A percentile compares a stretch with the other conserved stretches of the same genome.
Conservation (phyloP, 2,329 filamentous ascomycete genomes). For the Talaromyces sp. region DNA sequence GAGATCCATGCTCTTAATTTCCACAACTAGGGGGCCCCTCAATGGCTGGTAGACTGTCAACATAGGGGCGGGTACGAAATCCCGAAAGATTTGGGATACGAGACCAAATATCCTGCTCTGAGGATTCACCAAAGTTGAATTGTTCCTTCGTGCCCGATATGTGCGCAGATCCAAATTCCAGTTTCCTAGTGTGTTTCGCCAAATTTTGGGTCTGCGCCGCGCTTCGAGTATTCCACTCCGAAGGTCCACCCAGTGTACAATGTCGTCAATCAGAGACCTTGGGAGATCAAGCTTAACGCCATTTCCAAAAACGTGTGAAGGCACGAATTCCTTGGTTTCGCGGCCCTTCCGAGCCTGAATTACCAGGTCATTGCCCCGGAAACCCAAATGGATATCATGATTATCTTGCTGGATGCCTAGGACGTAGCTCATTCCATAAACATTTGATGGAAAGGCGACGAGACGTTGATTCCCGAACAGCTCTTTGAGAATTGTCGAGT, state of each 20-base stretch:
- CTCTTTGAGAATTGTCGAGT: constrained; percentile 43
- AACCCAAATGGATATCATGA: constrained; percentile 56
- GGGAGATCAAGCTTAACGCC: constrained; percentile 50
- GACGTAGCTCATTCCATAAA: constrained; percentile 54
- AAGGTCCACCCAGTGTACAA: constrained; percentile 61
- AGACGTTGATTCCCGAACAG: constrained; percentile 56
- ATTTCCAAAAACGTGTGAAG: constrained; percentile 26
- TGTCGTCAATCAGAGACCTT: constrained; percentile 47
- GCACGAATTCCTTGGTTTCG: constrained; percentile 38
- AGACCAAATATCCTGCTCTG: constrained; percentile 40
- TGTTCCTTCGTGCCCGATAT: constrained; percentile 7
- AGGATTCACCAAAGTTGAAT: constrained; percentile 44
- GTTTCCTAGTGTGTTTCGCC: constrained; percentile 44
- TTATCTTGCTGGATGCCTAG: constrained; percentile 37
- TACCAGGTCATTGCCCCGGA: constrained; percentile 39
- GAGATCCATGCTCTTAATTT: constrained; percentile 54
- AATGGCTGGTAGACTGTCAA: constrained; percentile 50
- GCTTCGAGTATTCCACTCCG: constrained; percentile 50
- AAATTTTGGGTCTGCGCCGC: constrained; percentile 44
- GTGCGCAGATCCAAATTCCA: constrained; percentile 34
- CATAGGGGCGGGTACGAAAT: constrained; percentile 48
- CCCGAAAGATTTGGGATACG: constrained; percentile 46
- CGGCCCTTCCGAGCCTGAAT: constrained; percentile 47
- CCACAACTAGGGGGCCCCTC: constrained; percentile 38
- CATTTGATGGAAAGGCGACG: constrained; percentile 50